Evolutionary conservation across 2,329 filamentous ascomycete genomes (phyloP).

Genomic region (Ophiostoma triangulosporum): DNA sequence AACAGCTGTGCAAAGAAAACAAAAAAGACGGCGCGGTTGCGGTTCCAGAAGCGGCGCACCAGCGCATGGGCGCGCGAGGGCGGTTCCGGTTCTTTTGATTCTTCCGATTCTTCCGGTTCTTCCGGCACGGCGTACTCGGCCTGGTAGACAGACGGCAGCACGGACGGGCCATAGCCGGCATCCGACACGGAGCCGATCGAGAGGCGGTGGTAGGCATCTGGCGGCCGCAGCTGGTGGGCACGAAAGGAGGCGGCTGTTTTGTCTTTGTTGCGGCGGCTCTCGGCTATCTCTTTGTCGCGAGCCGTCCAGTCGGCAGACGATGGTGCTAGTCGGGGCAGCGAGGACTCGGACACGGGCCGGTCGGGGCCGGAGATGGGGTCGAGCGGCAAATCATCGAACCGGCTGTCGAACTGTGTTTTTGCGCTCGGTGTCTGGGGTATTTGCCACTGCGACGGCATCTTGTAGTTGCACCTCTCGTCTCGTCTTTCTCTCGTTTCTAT

Average conservation of each 20-base stretch:
- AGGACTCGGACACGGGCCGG: background rate
- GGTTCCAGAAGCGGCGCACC: slow-evolving; percentile 34
- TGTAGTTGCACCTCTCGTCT: background rate
- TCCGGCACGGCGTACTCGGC: slow-evolving; percentile 6
- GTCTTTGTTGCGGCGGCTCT: slow-evolving; percentile 3
- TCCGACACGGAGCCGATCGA: slow-evolving; percentile 30
- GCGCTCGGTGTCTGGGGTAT: slow-evolving; percentile 15
- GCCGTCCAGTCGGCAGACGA: background rate
- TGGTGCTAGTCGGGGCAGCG: background rate
- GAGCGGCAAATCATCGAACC: slow-evolving; percentile 11
- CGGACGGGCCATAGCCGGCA: slow-evolving; percentile 15
- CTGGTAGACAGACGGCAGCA: slow-evolving; percentile 15
- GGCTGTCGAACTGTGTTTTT: slow-evolving; percentile 16
- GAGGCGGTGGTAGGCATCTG: slow-evolving; percentile 22
- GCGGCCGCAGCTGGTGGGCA: slow-evolving; percentile 9
- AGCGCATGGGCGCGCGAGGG: slow-evolving; percentile 15
- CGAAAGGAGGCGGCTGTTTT: slow-evolving; percentile 1
- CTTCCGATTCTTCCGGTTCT: too few relatives aligned
- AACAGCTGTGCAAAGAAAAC: slow-evolving; percentile 70
- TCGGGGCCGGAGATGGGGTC: slow-evolving; percentile 3
- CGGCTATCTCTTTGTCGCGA: slow-evolving; percentile 1
- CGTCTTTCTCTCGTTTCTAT: background rate
- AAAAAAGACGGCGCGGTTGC: slow-evolving; percentile 59
- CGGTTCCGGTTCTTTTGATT: slow-evolving; percentile 11
- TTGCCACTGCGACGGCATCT: slow-evolving; percentile 17